Percentiles rank a stretch among this genome's conserved stretches.
These are phyloP conservation scores for Fusarium sp. DNA, from an alignment of 2,329 filamentous ascomycete genomes.

Conservation along the genomic window DNA sequence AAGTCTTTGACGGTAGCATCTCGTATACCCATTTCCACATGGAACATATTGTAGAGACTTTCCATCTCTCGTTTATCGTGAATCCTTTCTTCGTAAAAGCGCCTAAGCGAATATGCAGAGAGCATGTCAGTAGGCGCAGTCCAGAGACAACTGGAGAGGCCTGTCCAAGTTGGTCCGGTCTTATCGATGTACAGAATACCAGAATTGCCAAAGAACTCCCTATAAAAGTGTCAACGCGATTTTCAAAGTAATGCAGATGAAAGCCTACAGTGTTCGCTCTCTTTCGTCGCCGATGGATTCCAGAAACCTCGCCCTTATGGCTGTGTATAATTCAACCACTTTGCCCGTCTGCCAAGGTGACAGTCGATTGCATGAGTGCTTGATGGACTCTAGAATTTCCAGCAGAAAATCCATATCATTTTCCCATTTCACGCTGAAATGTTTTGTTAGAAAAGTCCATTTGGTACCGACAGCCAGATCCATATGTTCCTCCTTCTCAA, in stretches of 20 bases:
- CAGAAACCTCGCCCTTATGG: neutral
- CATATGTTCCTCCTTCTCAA: neutral
- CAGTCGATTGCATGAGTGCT: neutral
- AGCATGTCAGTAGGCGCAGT: conserved; percentile 10
- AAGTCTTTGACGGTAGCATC: conserved; percentile 14
- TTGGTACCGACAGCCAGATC: neutral
- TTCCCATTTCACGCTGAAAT: neutral
- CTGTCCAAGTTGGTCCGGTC: neutral
- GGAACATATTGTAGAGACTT: neutral
- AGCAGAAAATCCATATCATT: neutral
- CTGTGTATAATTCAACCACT: neutral
- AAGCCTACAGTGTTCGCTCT: neutral
- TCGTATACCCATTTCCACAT: neutral
- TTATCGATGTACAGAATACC: conserved; percentile 11
- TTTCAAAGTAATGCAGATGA: accelerated
- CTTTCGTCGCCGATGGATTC: neutral
- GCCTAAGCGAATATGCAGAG: neutral
- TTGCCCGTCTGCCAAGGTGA: neutral
- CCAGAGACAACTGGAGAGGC: conserved; percentile 5
- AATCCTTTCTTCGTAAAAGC: neutral
- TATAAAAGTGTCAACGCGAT: neutral
- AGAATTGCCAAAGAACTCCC: neutral
- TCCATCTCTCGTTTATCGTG: neutral
- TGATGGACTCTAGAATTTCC: neutral
- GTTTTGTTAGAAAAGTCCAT: neutral